Percentiles rank a stretch among this genome's conserved stretches.
Conservation (phyloP, 2,329 filamentous ascomycete species). For the Balansia obtecta region DNA sequence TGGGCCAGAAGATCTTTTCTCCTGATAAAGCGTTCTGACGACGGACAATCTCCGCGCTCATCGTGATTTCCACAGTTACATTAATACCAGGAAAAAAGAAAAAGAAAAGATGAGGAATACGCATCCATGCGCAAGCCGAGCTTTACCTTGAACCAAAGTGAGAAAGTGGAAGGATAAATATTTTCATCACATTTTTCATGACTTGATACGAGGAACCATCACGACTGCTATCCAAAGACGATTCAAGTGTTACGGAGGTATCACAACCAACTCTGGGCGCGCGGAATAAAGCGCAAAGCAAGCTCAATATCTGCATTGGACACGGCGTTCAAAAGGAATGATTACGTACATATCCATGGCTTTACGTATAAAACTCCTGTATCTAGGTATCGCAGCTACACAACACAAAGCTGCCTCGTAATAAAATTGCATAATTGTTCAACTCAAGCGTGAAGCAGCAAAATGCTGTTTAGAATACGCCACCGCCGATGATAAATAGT, state of each 20-base stretch:
- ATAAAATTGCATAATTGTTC: background rate
- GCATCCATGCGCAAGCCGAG: background rate
- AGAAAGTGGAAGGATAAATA: background rate
- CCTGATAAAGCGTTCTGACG: constrained; percentile 10
- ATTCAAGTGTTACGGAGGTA: no score
- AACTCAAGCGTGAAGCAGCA: background rate
- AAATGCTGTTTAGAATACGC: constrained; percentile 47
- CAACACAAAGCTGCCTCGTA: background rate
- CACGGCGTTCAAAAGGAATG: background rate
- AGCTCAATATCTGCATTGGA: background rate
- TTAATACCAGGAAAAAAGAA: background rate
- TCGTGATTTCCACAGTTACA: background rate
- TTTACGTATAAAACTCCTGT: background rate
- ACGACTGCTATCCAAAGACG: background rate
- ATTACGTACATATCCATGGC: background rate
- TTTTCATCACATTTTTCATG: background rate
- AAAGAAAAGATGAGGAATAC: background rate
- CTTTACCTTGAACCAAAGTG: background rate
- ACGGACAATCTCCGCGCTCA: background rate
- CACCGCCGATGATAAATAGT: constrained; percentile 94
- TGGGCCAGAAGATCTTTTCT: constrained; percentile 23
- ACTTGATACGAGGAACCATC: constrained; percentile 1
- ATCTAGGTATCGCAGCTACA: background rate
- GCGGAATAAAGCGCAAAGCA: background rate
- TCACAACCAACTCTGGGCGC: background rate